Percentiles rank a stretch among this genome's conserved stretches.
Conservation (phyloP, 139 green algal genomes). For the Nannochloris sp. region DNA sequence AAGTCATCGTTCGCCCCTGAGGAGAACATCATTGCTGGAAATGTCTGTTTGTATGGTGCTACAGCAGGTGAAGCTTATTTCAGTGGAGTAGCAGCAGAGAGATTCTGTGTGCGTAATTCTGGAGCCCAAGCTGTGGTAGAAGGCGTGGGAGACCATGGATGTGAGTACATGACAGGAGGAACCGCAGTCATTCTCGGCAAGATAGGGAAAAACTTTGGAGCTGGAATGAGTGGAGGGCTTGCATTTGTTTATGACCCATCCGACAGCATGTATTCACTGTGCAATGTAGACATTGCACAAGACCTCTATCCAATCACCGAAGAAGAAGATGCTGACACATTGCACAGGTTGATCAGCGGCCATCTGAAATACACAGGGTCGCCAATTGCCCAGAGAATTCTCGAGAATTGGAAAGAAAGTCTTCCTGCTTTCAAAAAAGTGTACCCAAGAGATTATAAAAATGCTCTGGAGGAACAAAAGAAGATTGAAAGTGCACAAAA, state of each 20-base stretch:
- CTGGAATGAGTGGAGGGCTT: constrained; percentile 84
- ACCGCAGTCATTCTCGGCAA: constrained; percentile 74
- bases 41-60: constrained; percentile 90
- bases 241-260: constrained; percentile 86
- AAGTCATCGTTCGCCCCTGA: constrained; percentile 55
- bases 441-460: constrained; percentile 61
- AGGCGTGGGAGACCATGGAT: constrained; percentile 87
- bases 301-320: constrained; percentile 67
- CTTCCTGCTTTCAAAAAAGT: constrained; percentile 61
- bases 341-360: constrained; percentile 69
- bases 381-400: constrained; percentile 44
- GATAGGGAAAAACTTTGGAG: constrained; percentile 91
- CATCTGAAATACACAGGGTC: constrained; percentile 75
- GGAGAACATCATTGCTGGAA: constrained; percentile 91
- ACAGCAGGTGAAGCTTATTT: constrained; percentile 82
- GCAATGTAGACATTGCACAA: constrained; percentile 55
- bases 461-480: constrained; percentile 47
- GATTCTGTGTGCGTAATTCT: constrained; percentile 81
- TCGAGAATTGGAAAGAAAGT: constrained; percentile 60
- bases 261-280: constrained; percentile 40
- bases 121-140: constrained; percentile 86
- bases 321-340: constrained; percentile 35
- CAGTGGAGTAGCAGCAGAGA: constrained; percentile 79
- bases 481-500: constrained; percentile 42
- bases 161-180: constrained; percentile 97